A percentile compares a stretch with the other conserved stretches of the same genome.
Evolutionary conservation across 164 flowering plant species (phyloP).

Genomic region (Kalanchoe fedtschenkoi): DNA sequence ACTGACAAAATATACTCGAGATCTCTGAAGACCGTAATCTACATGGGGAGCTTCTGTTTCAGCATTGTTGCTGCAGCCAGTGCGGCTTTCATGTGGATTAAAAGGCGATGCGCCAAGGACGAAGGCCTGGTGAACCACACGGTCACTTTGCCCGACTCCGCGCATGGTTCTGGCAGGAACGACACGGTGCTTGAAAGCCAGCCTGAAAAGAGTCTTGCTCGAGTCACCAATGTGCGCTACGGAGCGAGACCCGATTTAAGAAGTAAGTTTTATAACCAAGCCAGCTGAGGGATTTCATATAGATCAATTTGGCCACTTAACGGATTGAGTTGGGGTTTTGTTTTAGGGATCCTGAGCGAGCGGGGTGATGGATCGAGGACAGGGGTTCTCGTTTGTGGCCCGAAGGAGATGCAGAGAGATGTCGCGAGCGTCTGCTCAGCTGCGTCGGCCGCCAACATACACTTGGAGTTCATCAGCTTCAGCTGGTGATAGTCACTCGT

Average conservation of each 20-base stretch:
- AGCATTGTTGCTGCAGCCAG: conserved; percentile 36
- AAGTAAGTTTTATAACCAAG: conserved; percentile 29
- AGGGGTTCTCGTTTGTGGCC: conserved; percentile 49
- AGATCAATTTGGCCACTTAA: not conserved
- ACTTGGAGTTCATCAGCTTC: conserved; percentile 53
- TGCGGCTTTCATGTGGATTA: conserved; percentile 45
- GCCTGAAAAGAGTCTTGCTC: conserved; percentile 37
- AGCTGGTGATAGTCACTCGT: conserved; percentile 34
- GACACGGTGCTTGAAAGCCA: conserved; percentile 53
- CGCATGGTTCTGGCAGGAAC: conserved; percentile 20
- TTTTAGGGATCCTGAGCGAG: conserved; percentile 24
- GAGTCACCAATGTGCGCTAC: conserved; percentile 45
- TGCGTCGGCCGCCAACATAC: conserved; percentile 25
- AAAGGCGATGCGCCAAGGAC: conserved; percentile 32
- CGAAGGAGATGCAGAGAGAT: conserved; percentile 39
- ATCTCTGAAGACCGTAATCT: conserved; percentile 23
- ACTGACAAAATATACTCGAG: conserved; percentile 24
- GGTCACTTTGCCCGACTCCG: conserved; percentile 20
- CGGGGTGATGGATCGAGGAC: conserved; percentile 29
- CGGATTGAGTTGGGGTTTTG: not conserved
- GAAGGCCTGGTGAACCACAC: conserved; percentile 33
- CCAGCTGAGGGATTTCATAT: not conserved
- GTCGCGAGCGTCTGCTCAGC: conserved; percentile 53
- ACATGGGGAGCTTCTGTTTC: conserved; percentile 33
- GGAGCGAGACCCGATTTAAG: conserved; percentile 68